phyloP scores from a whole-genome alignment of 495 filamentous ascomycete genomes.

The Penicillium cosmopolitanum region DNA sequence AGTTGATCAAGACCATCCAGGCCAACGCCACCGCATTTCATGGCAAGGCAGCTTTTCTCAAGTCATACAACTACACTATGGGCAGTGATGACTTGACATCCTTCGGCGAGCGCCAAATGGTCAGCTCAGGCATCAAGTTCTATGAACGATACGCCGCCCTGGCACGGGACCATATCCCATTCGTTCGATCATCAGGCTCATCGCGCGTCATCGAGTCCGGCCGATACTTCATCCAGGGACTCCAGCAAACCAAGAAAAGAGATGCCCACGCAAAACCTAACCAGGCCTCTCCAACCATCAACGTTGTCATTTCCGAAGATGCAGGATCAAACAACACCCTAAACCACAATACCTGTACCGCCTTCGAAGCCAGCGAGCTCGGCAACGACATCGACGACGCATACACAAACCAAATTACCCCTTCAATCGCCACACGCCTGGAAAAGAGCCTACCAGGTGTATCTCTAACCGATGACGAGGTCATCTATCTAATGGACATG shows the following conservation, averaged over 20 bases:
- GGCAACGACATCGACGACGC: slow-evolving; percentile 51
- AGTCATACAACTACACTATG: slow-evolving; percentile 70
- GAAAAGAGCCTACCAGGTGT: slow-evolving; percentile 63
- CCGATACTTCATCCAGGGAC: slow-evolving; percentile 71
- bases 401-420: slow-evolving; percentile 62
- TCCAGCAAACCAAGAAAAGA: slow-evolving; percentile 57
- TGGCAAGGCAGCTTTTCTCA: slow-evolving; percentile 65
- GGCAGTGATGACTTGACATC: slow-evolving; percentile 74
- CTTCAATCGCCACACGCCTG: slow-evolving; percentile 63
- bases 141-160: slow-evolving; percentile 70
- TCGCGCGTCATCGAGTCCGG: slow-evolving; percentile 76
- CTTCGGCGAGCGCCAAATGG: slow-evolving; percentile 74
- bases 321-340: slow-evolving; percentile 74
- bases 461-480: slow-evolving; percentile 59
- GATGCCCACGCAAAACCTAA: slow-evolving; percentile 40
- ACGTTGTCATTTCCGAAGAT: slow-evolving; percentile 67
- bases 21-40: slow-evolving; percentile 55
- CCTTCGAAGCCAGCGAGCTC: slow-evolving; percentile 55
- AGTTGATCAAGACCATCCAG: slow-evolving; percentile 64
- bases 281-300: slow-evolving; percentile 54
- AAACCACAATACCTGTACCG: slow-evolving; percentile 67
- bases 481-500: slow-evolving; percentile 77
- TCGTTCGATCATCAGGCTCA: slow-evolving; percentile 71
- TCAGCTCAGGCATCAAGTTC: slow-evolving; percentile 73
- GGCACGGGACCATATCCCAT: slow-evolving; percentile 58